These are phyloP conservation scores for Plantago major DNA, from an alignment of 257 asterid genomes.

Conservation along the genomic window DNA sequence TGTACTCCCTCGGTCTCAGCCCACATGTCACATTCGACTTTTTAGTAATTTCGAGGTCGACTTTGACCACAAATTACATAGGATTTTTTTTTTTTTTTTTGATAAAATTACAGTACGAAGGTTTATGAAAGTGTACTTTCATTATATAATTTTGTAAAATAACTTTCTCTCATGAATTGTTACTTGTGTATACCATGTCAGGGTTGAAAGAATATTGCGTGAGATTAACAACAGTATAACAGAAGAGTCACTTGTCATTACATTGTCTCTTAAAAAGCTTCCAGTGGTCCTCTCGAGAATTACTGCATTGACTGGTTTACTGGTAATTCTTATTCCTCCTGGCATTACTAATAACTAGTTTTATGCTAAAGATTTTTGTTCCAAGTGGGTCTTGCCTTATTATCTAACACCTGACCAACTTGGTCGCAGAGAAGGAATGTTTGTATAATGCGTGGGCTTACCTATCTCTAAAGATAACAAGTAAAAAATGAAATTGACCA, in stretches of 20 bases:
- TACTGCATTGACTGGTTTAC: slow-evolving; percentile 92
- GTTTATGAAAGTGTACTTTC: no score
- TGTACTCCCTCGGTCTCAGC: neutral
- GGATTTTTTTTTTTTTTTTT: no score
- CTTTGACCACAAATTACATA: no score
- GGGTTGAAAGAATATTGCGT: slow-evolving; percentile 95
- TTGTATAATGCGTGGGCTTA: slow-evolving; percentile 16
- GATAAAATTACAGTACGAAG: no score
- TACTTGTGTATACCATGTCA: slow-evolving; percentile 27
- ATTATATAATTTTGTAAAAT: neutral
- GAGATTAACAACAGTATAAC: slow-evolving; percentile 81
- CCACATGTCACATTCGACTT: no score
- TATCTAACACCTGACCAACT: slow-evolving; percentile 7
- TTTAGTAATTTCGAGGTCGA: no score
- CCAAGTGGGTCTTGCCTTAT: slow-evolving; percentile 13
- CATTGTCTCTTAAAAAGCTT: slow-evolving; percentile 69
- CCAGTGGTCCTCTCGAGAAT: slow-evolving; percentile 77
- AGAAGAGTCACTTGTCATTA: slow-evolving; percentile 78
- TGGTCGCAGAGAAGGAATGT: slow-evolving; percentile 16
- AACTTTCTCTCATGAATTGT: slow-evolving; percentile 10
- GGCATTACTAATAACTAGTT: slow-evolving; percentile 16
- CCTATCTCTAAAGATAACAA: neutral
- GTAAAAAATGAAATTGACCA: neutral
- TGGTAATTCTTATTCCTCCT: slow-evolving; percentile 46
- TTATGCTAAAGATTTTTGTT: slow-evolving; percentile 10